phyloP scores from a whole-genome alignment of 2,329 filamentous ascomycete genomes.

The Fusarium sp. region DNA sequence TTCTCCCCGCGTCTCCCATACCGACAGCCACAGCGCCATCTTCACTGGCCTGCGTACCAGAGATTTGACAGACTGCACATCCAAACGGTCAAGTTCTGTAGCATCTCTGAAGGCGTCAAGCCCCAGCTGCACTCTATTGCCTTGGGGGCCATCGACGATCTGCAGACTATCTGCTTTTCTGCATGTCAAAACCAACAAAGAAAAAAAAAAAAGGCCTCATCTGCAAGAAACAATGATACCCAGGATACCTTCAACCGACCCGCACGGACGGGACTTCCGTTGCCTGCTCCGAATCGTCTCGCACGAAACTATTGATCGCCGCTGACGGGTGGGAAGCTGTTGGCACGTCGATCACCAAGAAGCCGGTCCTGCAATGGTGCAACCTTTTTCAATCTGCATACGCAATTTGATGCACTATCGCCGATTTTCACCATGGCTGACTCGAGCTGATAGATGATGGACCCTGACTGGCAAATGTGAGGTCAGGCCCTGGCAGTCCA shows the following conservation, averaged over 20 bases:
- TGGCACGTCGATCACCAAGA: neutral
- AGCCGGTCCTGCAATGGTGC: neutral
- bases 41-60: neutral
- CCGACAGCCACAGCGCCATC: neutral
- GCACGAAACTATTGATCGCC: slow-evolving; percentile 6
- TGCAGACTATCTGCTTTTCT: neutral
- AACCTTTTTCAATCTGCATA: neutral
- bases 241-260: neutral
- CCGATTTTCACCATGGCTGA: neutral
- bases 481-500: neutral
- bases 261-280: neutral
- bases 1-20: neutral
- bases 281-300: neutral
- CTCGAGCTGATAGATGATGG: neutral
- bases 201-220: neutral
- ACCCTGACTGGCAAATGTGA: neutral
- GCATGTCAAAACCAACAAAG: neutral
- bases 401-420: neutral
- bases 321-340: neutral
- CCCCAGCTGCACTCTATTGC: neutral
- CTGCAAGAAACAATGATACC: neutral
- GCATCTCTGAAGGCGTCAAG: neutral
- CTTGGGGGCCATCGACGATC: neutral
- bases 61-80: neutral
- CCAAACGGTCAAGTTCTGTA: neutral